Evolutionary conservation across 208 protist genomes (phyloP).

Genomic region (Trypanosoma mega): DNA sequence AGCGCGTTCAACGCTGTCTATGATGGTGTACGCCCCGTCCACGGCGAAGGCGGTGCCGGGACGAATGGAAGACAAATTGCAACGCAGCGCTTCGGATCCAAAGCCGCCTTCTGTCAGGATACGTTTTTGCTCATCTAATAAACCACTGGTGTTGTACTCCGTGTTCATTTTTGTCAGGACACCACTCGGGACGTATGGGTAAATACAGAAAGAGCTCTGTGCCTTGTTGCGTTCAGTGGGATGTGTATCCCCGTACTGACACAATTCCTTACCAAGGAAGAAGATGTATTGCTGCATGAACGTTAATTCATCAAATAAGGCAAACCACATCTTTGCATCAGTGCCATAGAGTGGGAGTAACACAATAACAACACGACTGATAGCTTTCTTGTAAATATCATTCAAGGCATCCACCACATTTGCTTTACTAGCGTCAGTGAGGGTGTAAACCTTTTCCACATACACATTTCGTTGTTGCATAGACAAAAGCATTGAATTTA

Average conservation of each 20-base stretch:
- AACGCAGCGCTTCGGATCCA: slow-evolving; percentile 43
- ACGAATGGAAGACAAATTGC: slow-evolving; percentile 37
- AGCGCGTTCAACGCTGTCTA: slow-evolving; percentile 53
- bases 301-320: slow-evolving; percentile 38
- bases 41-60: slow-evolving; percentile 60
- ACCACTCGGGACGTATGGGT: slow-evolving; percentile 37
- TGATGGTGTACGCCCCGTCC: slow-evolving; percentile 69
- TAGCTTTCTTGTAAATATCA: slow-evolving; percentile 64
- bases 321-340: slow-evolving; percentile 68
- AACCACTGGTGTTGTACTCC: slow-evolving; percentile 26
- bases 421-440: slow-evolving; percentile 33
- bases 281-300: slow-evolving; percentile 84
- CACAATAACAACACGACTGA: slow-evolving; percentile 61
- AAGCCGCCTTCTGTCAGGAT: slow-evolving; percentile 68
- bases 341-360: slow-evolving; percentile 39
- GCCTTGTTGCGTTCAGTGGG: slow-evolving; percentile 44
- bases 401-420: slow-evolving; percentile 41
- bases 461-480: slow-evolving; percentile 68
- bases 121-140: slow-evolving; percentile 34
- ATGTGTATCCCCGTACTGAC: slow-evolving; percentile 42
- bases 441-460: slow-evolving; percentile 60
- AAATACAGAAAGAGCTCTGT: slow-evolving; percentile 81
- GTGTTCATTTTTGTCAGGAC: slow-evolving; percentile 45
- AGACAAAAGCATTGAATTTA: slow-evolving; percentile 39
- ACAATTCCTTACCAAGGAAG: slow-evolving; percentile 65